Evolutionary conservation across 129 eudicot genomes (phyloP).

Genomic region (Flaveria trinervia): DNA sequence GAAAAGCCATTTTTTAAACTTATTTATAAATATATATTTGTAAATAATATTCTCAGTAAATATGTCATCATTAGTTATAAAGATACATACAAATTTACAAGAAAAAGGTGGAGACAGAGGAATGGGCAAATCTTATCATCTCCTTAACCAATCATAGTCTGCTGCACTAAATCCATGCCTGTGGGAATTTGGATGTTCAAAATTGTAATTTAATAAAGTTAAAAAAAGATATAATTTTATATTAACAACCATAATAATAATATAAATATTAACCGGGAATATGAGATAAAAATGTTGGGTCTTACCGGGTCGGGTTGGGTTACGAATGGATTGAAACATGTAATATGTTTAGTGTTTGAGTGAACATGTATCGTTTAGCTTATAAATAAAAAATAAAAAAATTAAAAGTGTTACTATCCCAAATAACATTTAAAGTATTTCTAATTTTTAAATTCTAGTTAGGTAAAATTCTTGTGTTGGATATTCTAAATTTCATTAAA

Average conservation of each 20-base stretch:
- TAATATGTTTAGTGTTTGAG: too few species aligned
- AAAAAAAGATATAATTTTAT: neutral
- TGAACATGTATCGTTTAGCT: too few species aligned
- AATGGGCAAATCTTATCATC: slow-evolving; percentile 35
- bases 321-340: too few species aligned
- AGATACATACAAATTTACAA: neutral
- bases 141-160: slow-evolving; percentile 30
- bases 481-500: too few species aligned
- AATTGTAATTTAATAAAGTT: neutral
- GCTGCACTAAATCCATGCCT: slow-evolving; percentile 3
- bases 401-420: too few species aligned
- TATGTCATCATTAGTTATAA: neutral
- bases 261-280: neutral
- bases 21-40: too few species aligned
- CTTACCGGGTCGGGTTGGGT: too few species aligned
- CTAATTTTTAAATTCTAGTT: too few species aligned
- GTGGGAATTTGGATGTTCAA: neutral
- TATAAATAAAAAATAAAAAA: too few species aligned
- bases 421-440: too few species aligned
- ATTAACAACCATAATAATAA: neutral
- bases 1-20: neutral
- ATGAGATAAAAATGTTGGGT: too few species aligned
- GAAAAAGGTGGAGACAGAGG: neutral
- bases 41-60: neutral
- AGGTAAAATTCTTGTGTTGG: too few species aligned